A percentile compares a stretch with the other conserved stretches of the same genome.
Conservation (phyloP, 768 basidiomycete species). For the Rhizopogon sp. region DNA sequence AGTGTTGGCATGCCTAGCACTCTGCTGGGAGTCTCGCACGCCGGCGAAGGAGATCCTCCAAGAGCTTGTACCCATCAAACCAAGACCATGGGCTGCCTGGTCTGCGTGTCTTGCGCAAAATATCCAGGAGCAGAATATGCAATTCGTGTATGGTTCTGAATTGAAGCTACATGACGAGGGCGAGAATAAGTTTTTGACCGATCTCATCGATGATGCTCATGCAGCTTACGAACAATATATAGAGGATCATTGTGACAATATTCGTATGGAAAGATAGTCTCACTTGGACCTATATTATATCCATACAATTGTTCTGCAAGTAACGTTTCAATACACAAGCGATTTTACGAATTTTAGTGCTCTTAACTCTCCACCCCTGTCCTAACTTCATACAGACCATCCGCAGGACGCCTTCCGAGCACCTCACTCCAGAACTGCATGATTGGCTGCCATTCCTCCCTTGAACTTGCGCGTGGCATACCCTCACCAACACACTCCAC, state of each 20-base stretch:
- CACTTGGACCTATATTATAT: neutral
- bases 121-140: neutral
- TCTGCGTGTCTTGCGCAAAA: neutral
- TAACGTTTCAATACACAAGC: neutral
- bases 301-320: neutral
- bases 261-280: neutral
- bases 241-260: neutral
- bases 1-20: neutral
- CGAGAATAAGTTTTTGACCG: neutral
- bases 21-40: neutral
- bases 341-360: neutral
- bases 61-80: neutral
- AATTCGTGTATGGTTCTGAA: neutral
- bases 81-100: neutral
- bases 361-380: slow-evolving; percentile 15
- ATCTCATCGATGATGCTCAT: neutral
- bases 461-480: slow-evolving; percentile 61
- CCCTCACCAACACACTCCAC: slow-evolving; percentile 45
- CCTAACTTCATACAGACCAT: slow-evolving; percentile 70
- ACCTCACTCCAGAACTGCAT: slow-evolving; percentile 85
- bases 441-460: slow-evolving; percentile 75
- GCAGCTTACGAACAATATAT: neutral
- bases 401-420: slow-evolving; percentile 49
- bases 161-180: too few relatives aligned
- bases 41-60: neutral